phyloP scores from a whole-genome alignment of 106 monocot genomes.

The Platanthera guangdongensis region DNA sequence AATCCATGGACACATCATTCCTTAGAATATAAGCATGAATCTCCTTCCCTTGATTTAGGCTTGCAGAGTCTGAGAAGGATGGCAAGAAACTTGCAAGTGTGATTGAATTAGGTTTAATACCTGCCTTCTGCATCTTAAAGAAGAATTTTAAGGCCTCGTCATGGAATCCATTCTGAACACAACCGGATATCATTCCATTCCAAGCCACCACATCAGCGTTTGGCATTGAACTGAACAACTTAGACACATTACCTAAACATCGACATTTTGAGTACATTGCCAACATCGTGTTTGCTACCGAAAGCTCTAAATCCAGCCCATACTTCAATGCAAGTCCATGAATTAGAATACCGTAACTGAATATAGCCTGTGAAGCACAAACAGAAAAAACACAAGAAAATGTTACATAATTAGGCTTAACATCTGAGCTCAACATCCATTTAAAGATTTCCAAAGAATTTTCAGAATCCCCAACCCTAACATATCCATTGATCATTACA shows the following conservation, averaged over 20 bases:
- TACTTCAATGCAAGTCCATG: conserved; percentile 48
- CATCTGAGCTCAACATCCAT: conserved; percentile 41
- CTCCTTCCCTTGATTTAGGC: conserved; percentile 51
- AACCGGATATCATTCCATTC: conserved; percentile 87
- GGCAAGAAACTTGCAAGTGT: conserved; percentile 76
- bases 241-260: conserved; percentile 41
- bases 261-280: conserved; percentile 79
- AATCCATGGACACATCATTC: conserved; percentile 59
- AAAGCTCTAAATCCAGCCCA: conserved; percentile 47
- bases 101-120: conserved; percentile 67
- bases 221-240: conserved; percentile 49
- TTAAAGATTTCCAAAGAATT: conserved; percentile 47
- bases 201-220: conserved; percentile 55
- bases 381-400: conserved; percentile 53
- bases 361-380: conserved; percentile 46
- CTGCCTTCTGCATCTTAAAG: conserved; percentile 46
- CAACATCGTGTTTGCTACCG: conserved; percentile 74
- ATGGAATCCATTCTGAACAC: conserved; percentile 69
- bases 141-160: conserved; percentile 56
- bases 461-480: conserved; percentile 23
- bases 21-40: conserved; percentile 68
- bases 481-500: conserved; percentile 83
- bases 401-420: conserved; percentile 42
- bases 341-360: conserved; percentile 53
- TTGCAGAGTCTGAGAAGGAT: conserved; percentile 42